phyloP scores from a whole-genome alignment of 176 grass and related monocot genomes.

The Raddia guianensis region DNA sequence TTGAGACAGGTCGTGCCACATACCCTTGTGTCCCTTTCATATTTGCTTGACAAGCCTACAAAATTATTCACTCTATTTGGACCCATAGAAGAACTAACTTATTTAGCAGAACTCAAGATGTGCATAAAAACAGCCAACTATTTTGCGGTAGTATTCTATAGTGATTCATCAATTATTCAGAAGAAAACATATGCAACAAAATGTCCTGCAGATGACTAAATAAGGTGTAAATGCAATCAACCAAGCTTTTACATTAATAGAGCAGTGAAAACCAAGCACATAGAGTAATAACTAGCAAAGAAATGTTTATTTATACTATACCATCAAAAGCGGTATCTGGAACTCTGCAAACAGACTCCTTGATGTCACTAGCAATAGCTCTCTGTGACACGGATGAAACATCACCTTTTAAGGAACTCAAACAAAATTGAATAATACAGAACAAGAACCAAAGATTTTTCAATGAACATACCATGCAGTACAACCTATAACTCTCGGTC shows the following conservation, averaged over 20 bases:
- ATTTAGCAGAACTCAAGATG: not conserved
- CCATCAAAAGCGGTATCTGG: conserved; percentile 97
- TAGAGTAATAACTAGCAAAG: conserved; percentile 13
- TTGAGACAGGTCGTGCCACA: no score
- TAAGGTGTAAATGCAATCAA: conserved; percentile 14
- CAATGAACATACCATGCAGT: conserved; percentile 69
- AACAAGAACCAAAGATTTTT: conserved; percentile 30
- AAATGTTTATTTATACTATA: conserved; percentile 44
- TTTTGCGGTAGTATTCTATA: not conserved
- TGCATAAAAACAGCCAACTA: conserved; percentile 1
- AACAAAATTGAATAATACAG: conserved; percentile 24
- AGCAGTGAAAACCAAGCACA: conserved; percentile 8
- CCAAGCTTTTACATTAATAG: not conserved
- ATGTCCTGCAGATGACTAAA: not conserved
- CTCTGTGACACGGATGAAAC: conserved; percentile 57
- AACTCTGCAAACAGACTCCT: conserved; percentile 94
- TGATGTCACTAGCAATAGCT: conserved; percentile 94
- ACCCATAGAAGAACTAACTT: not conserved
- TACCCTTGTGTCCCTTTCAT: no score
- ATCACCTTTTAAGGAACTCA: conserved; percentile 30
- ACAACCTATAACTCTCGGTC: conserved; percentile 90
- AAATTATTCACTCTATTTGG: no score
- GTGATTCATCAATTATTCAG: not conserved
- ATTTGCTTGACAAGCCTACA: no score
- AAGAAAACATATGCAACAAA: not conserved